Conservation (phyloP, 2,329 filamentous ascomycete species). For the Tolypocladium tropicale region DNA sequence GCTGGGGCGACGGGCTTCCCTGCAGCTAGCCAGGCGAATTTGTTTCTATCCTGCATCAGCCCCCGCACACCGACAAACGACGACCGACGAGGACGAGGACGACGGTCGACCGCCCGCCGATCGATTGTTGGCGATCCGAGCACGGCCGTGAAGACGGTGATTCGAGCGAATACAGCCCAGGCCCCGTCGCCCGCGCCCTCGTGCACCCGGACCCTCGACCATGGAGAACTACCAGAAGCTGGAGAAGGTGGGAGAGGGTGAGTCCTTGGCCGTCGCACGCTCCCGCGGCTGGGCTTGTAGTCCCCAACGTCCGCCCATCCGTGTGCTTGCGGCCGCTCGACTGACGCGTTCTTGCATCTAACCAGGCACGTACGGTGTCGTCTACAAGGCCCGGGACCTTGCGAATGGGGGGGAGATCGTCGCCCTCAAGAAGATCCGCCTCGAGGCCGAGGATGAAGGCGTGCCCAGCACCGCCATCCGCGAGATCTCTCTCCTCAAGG, state of each 20-base stretch:
- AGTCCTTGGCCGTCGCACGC: constrained; percentile 13
- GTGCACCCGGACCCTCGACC: constrained; percentile 1
- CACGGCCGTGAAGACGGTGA: not conserved
- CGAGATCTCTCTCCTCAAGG: constrained; percentile 87
- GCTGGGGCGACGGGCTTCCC: not conserved
- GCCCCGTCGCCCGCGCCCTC: not conserved
- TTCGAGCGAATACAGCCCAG: not conserved
- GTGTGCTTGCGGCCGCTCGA: not conserved
- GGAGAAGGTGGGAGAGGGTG: constrained; percentile 94
- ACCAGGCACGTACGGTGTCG: constrained; percentile 83
- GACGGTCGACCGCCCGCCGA: too few species aligned
- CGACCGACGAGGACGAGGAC: too few species aligned
- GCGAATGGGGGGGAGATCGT: constrained; percentile 75
- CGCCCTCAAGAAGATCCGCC: constrained; percentile 88
- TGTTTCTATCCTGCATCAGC: constrained; percentile 2
- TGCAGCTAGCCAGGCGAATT: not conserved
- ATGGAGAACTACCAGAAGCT: constrained; percentile 98
- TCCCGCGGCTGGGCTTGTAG: not conserved
- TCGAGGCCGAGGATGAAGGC: constrained; percentile 90
- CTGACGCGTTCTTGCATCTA: not conserved
- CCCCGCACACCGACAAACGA: constrained; percentile 2
- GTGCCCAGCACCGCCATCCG: constrained; percentile 89
- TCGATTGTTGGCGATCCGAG: not conserved
- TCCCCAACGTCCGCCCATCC: not conserved
- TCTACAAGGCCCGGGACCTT: constrained; percentile 88